Evolutionary conservation across 1,139 yeast species (phyloP).

Genomic region (Hansenula lynferdii): DNA sequence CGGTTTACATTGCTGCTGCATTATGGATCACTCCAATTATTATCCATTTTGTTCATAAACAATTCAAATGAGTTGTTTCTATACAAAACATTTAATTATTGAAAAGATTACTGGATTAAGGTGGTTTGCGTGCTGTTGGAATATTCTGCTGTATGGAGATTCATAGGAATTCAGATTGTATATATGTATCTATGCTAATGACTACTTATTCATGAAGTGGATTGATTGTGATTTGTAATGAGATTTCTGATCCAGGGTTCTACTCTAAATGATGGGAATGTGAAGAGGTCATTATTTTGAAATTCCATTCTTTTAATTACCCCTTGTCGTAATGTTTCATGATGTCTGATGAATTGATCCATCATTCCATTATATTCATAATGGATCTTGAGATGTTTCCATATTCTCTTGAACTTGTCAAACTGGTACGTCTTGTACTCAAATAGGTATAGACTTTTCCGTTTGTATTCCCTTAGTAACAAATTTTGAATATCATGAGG

Average conservation of each 20-base stretch:
- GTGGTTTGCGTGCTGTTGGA: no score
- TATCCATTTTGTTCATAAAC: constrained; percentile 56
- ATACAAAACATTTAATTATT: no score
- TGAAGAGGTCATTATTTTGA: constrained; percentile 3
- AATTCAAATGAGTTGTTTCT: constrained; percentile 28
- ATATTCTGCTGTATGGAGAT: neutral
- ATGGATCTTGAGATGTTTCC: constrained; percentile 25
- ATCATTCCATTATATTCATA: constrained; percentile 15
- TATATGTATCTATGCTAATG: constrained; percentile 4
- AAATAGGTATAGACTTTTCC: constrained; percentile 25
- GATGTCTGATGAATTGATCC: constrained; percentile 9
- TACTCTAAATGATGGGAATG: constrained; percentile 12
- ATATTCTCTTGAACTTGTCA: constrained; percentile 29
- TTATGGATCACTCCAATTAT: constrained; percentile 74
- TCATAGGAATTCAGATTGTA: neutral
- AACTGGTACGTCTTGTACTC: constrained; percentile 28
- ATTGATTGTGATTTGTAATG: neutral
- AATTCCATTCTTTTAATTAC: constrained; percentile 16
- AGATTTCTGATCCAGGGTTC: constrained; percentile 15
- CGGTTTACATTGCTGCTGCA: constrained; percentile 69
- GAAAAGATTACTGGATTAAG: neutral
- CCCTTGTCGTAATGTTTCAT: constrained; percentile 14
- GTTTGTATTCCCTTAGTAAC: constrained; percentile 37
- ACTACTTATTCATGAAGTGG: neutral
- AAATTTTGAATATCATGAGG: constrained; percentile 35